Conservation (phyloP, 805 yeast species). For the Zygotorulaspora chibaensis region DNA sequence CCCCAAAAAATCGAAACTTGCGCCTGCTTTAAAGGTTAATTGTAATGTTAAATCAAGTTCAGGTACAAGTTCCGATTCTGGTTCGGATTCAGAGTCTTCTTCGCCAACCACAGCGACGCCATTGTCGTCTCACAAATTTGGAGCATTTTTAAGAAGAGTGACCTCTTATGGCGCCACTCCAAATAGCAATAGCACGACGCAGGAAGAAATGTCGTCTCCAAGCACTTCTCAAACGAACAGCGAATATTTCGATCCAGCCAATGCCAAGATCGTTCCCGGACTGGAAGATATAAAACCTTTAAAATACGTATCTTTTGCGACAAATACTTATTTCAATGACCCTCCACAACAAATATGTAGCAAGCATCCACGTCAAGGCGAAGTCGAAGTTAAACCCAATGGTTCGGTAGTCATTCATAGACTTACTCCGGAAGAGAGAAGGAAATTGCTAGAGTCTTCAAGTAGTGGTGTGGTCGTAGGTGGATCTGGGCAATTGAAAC, state of each 20-base stretch:
- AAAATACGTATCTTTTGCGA: conserved; percentile 70
- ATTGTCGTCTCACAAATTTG: conserved; percentile 27
- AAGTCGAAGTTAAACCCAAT: conserved; percentile 58
- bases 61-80: conserved; percentile 2
- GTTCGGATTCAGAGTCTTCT: conserved; percentile 15
- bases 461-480: conserved; percentile 77
- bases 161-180: conserved; percentile 26
- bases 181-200: conserved; percentile 6
- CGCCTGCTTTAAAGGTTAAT: conserved; percentile 42
- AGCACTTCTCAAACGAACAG: not conserved
- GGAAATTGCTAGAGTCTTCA: conserved; percentile 39
- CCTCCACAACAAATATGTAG: conserved; percentile 92
- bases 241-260: conserved; percentile 19
- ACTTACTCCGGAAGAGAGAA: conserved; percentile 50
- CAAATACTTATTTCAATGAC: conserved; percentile 69
- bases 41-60: conserved; percentile 11
- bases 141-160: conserved; percentile 34
- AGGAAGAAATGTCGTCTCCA: conserved; percentile 12
- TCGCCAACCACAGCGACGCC: conserved; percentile 7
- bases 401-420: conserved; percentile 54
- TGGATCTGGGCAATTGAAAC: conserved; percentile 63
- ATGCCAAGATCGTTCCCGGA: conserved; percentile 36
- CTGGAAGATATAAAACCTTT: conserved; percentile 40
- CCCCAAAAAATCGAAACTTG: conserved; percentile 44
- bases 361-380: conserved; percentile 73